Evolutionary conservation across 139 green algal genomes (phyloP).

Genomic region (Coelastrella sp.): DNA sequence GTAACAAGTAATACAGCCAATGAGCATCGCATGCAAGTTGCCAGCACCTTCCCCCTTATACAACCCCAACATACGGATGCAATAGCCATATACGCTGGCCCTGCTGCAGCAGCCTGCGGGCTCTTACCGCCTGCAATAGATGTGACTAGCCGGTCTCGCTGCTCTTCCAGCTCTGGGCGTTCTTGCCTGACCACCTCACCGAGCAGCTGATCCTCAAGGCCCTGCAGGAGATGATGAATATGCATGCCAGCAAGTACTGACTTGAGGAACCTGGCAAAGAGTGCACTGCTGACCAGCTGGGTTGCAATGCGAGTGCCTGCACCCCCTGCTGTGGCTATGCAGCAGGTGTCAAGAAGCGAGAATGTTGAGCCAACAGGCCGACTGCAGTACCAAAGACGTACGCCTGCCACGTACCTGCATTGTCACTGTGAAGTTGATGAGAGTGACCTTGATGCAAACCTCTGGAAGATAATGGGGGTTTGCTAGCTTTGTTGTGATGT

Average conservation of each 20-base stretch:
- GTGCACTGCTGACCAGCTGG: background rate
- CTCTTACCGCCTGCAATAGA: conserved; percentile 63
- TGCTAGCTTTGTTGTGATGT: conserved; percentile 90
- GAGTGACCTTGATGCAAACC: conserved; percentile 84
- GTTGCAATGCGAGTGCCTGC: background rate
- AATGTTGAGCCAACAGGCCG: too few species aligned
- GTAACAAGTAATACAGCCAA: too few species aligned
- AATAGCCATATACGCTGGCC: too few species aligned
- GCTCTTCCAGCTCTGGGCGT: conserved; percentile 86
- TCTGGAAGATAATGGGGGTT: conserved; percentile 92
- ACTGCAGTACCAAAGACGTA: background rate
- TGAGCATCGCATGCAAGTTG: too few species aligned
- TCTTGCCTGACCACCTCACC: conserved; percentile 83
- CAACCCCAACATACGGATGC: too few species aligned
- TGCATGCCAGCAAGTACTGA: too few species aligned
- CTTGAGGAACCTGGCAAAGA: too few species aligned
- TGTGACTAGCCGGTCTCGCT: conserved; percentile 81
- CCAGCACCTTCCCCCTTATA: too few species aligned
- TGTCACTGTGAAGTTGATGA: conserved; percentile 87
- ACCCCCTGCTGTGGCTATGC: background rate
- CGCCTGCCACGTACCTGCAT: conserved; percentile 9
- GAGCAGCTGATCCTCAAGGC: conserved; percentile 88
- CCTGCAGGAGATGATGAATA: conserved; percentile 40
- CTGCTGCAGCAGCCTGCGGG: too few species aligned
- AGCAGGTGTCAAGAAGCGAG: too few species aligned